phyloP scores from a whole-genome alignment of 306 rosid genomes.

The peach (Prunus persica) region Prunus_persica_NCBIv2 NC_034015.1:18738501-18739000 shows the following conservation, averaged over 20 bases:
- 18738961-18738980: background rate
- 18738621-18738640: background rate
- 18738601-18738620: background rate
- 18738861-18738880: background rate
- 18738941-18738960: background rate
- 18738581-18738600: background rate
- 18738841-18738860: no score
- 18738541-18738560: background rate
- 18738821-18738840: no score
- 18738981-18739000: background rate
- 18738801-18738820: no score
- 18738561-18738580: background rate
- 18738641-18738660: background rate
- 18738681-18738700: background rate
- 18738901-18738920: background rate
- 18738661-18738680: background rate
- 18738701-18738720: background rate
- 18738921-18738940: background rate
- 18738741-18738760: accelerated
- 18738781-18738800: accelerated
- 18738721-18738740: background rate
- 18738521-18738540: background rate
- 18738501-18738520: background rate
- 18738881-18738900: background rate
- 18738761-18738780: no score